These are phyloP conservation scores for Solanum pinnatisectum DNA, from an alignment of 257 asterid species.

Conservation along the genomic window DNA sequence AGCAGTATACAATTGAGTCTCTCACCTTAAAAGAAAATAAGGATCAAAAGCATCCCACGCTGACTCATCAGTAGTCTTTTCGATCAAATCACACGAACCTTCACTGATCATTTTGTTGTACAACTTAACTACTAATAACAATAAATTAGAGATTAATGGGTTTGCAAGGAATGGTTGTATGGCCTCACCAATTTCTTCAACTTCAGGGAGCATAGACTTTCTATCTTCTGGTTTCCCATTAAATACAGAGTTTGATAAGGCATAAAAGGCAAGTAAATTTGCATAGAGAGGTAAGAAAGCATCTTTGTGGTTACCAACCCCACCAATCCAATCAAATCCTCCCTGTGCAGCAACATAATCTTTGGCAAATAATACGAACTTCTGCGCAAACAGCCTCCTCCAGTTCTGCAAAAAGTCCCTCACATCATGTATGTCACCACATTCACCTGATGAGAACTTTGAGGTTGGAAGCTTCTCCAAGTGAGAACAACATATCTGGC, in stretches of 20 bases:
- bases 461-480: constrained; percentile 46
- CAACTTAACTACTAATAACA: constrained; percentile 30
- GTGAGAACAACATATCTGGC: constrained; percentile 77
- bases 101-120: constrained; percentile 43
- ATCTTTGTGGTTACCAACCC: constrained; percentile 87
- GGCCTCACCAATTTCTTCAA: constrained; percentile 39
- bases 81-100: constrained; percentile 10
- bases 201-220: constrained; percentile 33
- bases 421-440: constrained; percentile 10
- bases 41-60: constrained; percentile 62
- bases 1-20: background rate
- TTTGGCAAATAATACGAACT: constrained; percentile 35
- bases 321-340: constrained; percentile 66
- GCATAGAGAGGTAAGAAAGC: constrained; percentile 71
- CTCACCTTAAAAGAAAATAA: constrained; percentile 61
- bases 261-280: constrained; percentile 56
- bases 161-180: constrained; percentile 58
- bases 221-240: constrained; percentile 24
- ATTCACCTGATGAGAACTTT: constrained; percentile 10
- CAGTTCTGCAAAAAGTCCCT: constrained; percentile 40
- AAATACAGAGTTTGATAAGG: constrained; percentile 52
- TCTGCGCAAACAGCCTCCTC: constrained; percentile 52
- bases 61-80: constrained; percentile 18
- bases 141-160: constrained; percentile 54
- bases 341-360: constrained; percentile 31